Base-by-base conservation (phyloP, 1,284 basidiomycete species). In the Irpex rosettiformis region DNA sequence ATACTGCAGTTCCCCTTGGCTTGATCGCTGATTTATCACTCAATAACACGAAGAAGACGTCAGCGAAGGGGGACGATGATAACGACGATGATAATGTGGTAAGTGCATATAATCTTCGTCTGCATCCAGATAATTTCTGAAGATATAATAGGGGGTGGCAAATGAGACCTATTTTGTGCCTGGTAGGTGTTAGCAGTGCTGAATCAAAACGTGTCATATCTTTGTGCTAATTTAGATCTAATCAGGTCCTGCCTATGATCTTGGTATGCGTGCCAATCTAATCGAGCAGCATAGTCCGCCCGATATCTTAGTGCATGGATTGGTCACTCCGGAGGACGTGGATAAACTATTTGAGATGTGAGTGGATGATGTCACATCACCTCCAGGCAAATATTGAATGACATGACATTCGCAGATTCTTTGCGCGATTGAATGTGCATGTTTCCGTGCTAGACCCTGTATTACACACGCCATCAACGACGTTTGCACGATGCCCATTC, bases 301-400 rank as follows among this genome's bases (percentile, higher is more conserved):
- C 0, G 91, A 94, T 68, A 92, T 94, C 58, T 69, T 94, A 52
- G 83, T 93, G 0, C 88, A 91, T 63, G 90, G 89, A 16, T 75
- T 94, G 37, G 89, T 94, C 49, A 86, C 86, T 1, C 84, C 88
- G 0, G 83, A 85, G 54, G 93, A 94, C 65, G 91, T 93, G 6
- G 86, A 93, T 58, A 87, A 86, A 63, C 73, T 94, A 24, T 94
- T 94, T 66, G 80, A 90, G 55, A 92, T 94, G 88, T 93, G 67
- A 43, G 89, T 80, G 21, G 52, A 30, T 18, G 22, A 33, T 40
- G 6, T 40, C 13, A 40, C 13, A 40, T 40, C 37, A n/a, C 37
- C 52, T 52, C 18, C 5, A 13, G 40, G 13, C 8, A 7, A 21
- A 21, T 24, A 24, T 18, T 47, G n/a, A 24, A 21, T 10, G 43